phyloP scores from a whole-genome alignment of 2,329 filamentous ascomycete genomes.

The Macrophomina tecta region DNA sequence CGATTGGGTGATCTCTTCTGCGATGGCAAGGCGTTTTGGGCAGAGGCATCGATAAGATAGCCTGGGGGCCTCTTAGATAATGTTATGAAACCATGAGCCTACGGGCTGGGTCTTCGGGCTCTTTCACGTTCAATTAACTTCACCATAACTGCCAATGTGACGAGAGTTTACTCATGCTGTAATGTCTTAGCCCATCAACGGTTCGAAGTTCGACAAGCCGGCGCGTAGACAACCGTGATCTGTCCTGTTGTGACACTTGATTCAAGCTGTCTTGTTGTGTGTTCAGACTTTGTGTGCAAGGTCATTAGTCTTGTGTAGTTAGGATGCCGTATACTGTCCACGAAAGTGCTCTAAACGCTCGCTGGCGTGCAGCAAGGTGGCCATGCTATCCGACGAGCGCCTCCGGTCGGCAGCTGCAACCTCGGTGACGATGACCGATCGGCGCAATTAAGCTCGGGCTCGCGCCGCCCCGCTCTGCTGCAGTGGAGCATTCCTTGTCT shows the following conservation, averaged over 20 bases:
- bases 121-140: slow-evolving; percentile 3
- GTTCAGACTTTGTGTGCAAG: too few relatives aligned
- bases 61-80: slow-evolving; percentile 21
- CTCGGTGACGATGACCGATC: slow-evolving; percentile 13
- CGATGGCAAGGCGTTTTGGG: slow-evolving; percentile 23
- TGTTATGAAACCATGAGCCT: slow-evolving; percentile 17
- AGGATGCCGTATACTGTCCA: too few relatives aligned
- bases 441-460: slow-evolving; percentile 12
- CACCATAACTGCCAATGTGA: too few relatives aligned
- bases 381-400: background rate
- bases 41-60: slow-evolving; percentile 3
- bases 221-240: background rate
- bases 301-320: too few relatives aligned
- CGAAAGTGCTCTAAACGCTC: background rate
- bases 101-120: slow-evolving; percentile 22
- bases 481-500: background rate
- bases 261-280: too few relatives aligned
- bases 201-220: too few relatives aligned
- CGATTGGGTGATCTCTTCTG: background rate
- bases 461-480: slow-evolving; percentile 14
- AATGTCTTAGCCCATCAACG: too few relatives aligned
- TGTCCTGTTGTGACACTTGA: background rate
- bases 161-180: too few relatives aligned
- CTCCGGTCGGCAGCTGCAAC: background rate
- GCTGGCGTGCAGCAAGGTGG: too few relatives aligned